A percentile compares a stretch with the other conserved stretches of the same genome.
phyloP scores from a whole-genome alignment of 805 yeast genomes.

The Kazachstania martiniae region DNA sequence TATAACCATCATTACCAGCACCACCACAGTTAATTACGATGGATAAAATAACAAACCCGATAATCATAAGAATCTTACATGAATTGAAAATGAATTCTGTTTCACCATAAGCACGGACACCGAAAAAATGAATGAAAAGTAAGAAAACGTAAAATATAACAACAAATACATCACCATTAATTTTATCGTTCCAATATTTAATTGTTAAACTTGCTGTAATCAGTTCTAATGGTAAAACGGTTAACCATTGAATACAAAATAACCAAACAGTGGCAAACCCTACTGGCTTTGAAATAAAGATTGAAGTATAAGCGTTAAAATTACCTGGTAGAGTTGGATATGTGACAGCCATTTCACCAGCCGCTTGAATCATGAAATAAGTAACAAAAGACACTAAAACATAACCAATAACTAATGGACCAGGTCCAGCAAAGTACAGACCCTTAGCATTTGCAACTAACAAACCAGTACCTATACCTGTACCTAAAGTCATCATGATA shows the following conservation, averaged over 20 bases:
- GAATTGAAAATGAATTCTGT: background rate
- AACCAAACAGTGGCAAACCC: constrained; percentile 1
- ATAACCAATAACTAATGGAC: background rate
- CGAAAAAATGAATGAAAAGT: background rate
- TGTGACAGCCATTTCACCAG: constrained; percentile 1
- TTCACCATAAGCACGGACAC: constrained; percentile 28
- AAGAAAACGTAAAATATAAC: background rate
- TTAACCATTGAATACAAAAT: background rate
- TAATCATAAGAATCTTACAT: background rate
- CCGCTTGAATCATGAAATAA: constrained; percentile 1
- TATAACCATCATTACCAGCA: background rate
- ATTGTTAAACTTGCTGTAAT: background rate
- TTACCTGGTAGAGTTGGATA: background rate
- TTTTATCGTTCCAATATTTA: background rate
- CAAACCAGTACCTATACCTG: constrained; percentile 68
- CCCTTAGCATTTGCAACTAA: background rate
- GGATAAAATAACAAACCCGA: background rate
- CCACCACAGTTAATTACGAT: background rate
- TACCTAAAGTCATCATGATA: constrained; percentile 69
- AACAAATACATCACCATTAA: background rate
- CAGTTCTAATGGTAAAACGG: background rate
- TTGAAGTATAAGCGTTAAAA: background rate
- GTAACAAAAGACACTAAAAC: background rate
- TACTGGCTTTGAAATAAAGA: background rate
- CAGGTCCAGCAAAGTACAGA: background rate